Percentiles rank a stretch among this genome's conserved stretches.
Evolutionary conservation across 1,284 basidiomycete species (phyloP).

Genomic region (Sanghuangporus baumii): DNA sequence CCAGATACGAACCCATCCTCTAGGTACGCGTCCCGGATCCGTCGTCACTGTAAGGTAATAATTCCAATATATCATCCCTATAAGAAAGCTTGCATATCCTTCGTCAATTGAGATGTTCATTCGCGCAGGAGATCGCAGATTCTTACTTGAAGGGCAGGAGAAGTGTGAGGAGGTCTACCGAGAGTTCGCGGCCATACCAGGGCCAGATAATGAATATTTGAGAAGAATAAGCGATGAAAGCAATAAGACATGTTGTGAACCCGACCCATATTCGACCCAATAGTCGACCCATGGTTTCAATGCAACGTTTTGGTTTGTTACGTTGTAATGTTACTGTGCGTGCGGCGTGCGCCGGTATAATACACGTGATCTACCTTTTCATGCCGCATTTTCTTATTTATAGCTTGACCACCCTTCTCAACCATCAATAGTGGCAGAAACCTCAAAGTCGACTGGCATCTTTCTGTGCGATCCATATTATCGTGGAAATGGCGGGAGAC

Average conservation of each 20-base stretch:
- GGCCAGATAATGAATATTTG: constrained; percentile 92
- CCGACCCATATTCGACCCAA: constrained; percentile 60
- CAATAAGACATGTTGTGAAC: constrained; percentile 73
- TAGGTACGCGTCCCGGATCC: constrained; percentile 81
- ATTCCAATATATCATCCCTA: constrained; percentile 80
- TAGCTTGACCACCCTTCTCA: background rate
- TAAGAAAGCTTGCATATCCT: constrained; percentile 50
- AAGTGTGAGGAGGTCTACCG: constrained; percentile 65
- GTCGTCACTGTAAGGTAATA: constrained; percentile 79
- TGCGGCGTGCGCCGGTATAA: too few species aligned
- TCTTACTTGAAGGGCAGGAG: constrained; percentile 88
- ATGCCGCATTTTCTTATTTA: background rate
- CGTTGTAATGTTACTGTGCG: too few species aligned
- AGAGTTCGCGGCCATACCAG: constrained; percentile 74
- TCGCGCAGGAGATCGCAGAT: background rate
- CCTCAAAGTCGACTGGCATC: background rate
- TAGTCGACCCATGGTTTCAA: constrained; percentile 37
- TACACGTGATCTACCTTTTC: background rate
- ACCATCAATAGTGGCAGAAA: background rate
- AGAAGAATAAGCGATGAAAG: constrained; percentile 82
- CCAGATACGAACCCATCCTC: constrained; percentile 60
- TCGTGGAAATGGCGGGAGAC: background rate
- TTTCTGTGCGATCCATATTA: background rate
- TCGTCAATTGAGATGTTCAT: background rate
- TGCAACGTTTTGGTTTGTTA: too few species aligned